Percentiles rank a stretch among this genome's conserved stretches.
Conservation (phyloP, 345 rosid species). For the Citrus medica region DNA sequence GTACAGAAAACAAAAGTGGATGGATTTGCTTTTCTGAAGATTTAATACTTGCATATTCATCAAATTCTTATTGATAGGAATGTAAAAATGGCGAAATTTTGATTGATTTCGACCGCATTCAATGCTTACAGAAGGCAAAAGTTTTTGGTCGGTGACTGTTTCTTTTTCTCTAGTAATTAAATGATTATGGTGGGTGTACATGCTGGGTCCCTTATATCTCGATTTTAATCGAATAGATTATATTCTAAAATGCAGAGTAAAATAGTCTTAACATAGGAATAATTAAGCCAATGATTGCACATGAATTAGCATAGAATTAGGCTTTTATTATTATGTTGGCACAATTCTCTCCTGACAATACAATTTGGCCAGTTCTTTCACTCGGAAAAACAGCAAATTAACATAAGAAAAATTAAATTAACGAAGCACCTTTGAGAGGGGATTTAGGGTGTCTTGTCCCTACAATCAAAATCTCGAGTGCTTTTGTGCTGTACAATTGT, state of each 20-base stretch:
- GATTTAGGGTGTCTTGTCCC: conserved; percentile 20
- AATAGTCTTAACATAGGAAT: neutral
- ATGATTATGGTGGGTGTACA: neutral
- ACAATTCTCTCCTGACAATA: neutral
- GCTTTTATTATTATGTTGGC: conserved; percentile 9
- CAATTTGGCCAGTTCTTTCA: conserved; percentile 18
- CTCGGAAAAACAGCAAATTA: neutral
- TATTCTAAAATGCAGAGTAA: neutral
- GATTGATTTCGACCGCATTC: neutral
- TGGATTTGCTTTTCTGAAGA: too few relatives aligned
- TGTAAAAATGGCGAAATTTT: neutral
- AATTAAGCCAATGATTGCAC: conserved; percentile 26
- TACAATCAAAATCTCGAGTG: conserved; percentile 25
- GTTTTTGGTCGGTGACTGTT: neutral
- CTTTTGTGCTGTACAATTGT: neutral
- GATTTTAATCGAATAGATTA: neutral
- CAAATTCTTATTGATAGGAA: neutral
- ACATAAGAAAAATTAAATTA: neutral
- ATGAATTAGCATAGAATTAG: conserved; percentile 29
- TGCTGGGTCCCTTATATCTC: neutral
- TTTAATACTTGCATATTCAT: too few relatives aligned
- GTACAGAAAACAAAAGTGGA: too few relatives aligned
- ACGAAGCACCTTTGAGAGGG: neutral
- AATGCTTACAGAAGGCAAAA: neutral
- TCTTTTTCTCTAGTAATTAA: neutral